Base-by-base conservation (phyloP, 2,329 filamentous ascomycete species). In the Cladosporium velox region DNA sequence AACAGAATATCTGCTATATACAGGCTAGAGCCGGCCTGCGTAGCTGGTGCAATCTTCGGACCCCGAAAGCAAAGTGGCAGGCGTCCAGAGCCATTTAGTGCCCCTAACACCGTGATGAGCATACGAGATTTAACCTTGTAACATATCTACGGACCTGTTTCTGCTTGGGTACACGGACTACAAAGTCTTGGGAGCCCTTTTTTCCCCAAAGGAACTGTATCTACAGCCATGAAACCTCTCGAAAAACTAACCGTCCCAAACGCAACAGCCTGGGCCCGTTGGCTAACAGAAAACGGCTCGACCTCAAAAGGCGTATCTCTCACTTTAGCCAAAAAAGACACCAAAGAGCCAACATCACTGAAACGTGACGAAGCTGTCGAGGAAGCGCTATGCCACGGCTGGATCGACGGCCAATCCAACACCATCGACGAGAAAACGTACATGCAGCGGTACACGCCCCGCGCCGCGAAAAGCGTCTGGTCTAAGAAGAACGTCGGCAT, bases 381-480 rank as follows among this genome's bases (percentile, higher is more conserved):
- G 71, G 75, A 79, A 38, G 86, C 86, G 1, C 79, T 89, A 7
- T 88, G 86, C 72, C 85, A 84, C 71, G 87, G 87, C 51, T 89
- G 87, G 86, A 89, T 88, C 65, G 86, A 89, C 72, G 85, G 86
- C 0, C 85, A 86, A 70, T 80, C 80, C 2, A 79, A 80, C 57
- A 66, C 76, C 3, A 73, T 79, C 57, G 82, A 87, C 68, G 79
- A 79, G 0, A 70, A 75, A 3, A 82, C 80, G 69, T 88, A 85
- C 73, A 72, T 84, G 1, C 84, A 86, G 70, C 81, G 85, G 10
- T 88, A 87, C 77, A 87, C 86, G 1, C 86, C 86, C 1, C 85
- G 87, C 4, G 81, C 83, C 3, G 73, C 79, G 34, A 81, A 80
- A 38, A 87, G 85, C 70, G 72, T 85, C 7, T 89, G 87, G 87